Percentiles rank a stretch among this genome's conserved stretches.
phyloP scores from a whole-genome alignment of 192 early-diverging fungal genomes.

The Coemansia sp. region DNA sequence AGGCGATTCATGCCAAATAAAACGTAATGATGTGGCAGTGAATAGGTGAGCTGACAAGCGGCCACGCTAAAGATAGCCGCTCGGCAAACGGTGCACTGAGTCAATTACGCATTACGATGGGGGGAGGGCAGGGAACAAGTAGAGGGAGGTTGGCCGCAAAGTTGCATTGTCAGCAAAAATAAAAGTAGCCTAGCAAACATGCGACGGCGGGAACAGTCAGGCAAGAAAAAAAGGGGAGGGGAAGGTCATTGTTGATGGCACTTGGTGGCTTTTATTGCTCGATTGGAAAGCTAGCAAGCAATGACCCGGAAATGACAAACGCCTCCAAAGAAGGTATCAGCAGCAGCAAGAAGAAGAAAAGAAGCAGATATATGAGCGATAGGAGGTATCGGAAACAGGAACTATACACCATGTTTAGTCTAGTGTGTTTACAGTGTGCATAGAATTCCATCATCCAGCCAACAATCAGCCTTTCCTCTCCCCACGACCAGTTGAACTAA shows the following conservation, averaged over 20 bases:
- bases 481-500: background rate
- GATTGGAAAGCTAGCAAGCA: background rate
- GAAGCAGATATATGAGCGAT: background rate
- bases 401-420: background rate
- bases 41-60: background rate
- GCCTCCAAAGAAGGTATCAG: background rate
- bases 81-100: background rate
- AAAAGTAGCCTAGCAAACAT: conserved; percentile 1
- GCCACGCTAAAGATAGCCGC: background rate
- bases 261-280: conserved; percentile 6
- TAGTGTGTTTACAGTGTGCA: background rate
- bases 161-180: background rate
- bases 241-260: conserved; percentile 7
- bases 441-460: background rate
- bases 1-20: background rate
- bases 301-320: background rate
- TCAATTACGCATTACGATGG: background rate
- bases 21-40: background rate
- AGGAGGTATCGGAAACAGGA: background rate
- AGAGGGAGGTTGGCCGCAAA: background rate
- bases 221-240: background rate
- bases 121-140: background rate
- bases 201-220: background rate
- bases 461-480: background rate
- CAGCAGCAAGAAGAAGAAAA: background rate